Conservation (phyloP, 176 grass and related monocot genomes). For the Zoysia pacifica region DNA sequence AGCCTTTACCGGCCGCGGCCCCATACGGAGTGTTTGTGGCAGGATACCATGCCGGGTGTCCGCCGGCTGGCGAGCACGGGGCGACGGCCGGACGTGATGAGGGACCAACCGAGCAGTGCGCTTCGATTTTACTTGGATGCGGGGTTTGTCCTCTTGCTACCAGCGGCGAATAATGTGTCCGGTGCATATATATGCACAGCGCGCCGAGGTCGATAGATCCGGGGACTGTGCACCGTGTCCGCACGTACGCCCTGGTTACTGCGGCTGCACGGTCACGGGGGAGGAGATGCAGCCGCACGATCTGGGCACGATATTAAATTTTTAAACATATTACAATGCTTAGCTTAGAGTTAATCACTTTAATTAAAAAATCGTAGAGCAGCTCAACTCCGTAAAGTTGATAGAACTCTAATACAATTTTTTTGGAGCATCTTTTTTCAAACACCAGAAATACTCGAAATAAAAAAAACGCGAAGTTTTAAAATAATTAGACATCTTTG, state of each 20-base stretch:
- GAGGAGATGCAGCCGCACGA: no score
- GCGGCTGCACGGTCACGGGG: slow-evolving; percentile 29
- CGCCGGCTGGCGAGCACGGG: slow-evolving; percentile 36
- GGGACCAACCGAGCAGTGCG: slow-evolving; percentile 26
- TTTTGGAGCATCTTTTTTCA: no score
- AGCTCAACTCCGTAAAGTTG: no score
- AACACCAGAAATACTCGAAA: no score
- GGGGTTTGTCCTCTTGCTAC: slow-evolving; percentile 23
- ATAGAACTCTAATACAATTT: no score
- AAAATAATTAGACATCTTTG: no score
- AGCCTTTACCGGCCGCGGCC: not conserved
- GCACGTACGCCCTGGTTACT: slow-evolving; percentile 30
- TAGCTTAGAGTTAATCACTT: no score
- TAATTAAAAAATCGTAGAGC: no score
- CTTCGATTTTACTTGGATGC: not conserved
- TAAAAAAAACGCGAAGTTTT: no score
- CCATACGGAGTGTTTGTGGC: slow-evolving; percentile 21
- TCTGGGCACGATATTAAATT: no score
- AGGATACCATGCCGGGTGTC: slow-evolving; percentile 29
- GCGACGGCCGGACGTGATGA: slow-evolving; percentile 22
- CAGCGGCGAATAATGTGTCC: not conserved
- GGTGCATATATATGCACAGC: not conserved
- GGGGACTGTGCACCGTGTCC: not conserved
- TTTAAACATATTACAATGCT: no score
- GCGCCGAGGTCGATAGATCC: no score